Evolutionary conservation across 495 filamentous ascomycete species (phyloP), one percentile per base, ranked within the genome.

Genomic region (Endocarpon pusillum): DNA sequence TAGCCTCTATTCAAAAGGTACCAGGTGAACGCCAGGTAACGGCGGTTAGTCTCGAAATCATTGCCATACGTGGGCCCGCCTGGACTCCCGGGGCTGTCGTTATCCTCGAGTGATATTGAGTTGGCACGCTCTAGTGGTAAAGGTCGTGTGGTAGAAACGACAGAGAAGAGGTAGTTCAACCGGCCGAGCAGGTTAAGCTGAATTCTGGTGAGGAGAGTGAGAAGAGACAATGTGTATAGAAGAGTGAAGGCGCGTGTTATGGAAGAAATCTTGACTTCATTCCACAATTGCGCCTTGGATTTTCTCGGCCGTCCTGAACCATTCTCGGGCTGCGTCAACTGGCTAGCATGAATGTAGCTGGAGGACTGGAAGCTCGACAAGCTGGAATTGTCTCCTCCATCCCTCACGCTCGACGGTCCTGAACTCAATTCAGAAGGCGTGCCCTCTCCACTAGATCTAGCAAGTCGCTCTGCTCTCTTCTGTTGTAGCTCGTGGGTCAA

Each of bases 171-270:
- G 60, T 99, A 99, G 51, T 81, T 93, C 27, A 85, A 71, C 30
- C 89, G 77, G 25, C 91, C 89, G 18, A 99, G 79, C 21, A 99
- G 80, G 55, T 96, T 99, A 29, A 99, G 73, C 62, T 99, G 89
- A 45, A 96, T 80, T 23, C 89, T 73, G 2, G 89, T 99, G 43
- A 99, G 73, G 51, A 99, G 69, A 10, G 79, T 83, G 29, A 99
- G 71, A 21, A 96, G 67, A 17, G 81, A 75, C 25, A 94, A 62
- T 0, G 84, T 91, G 47, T 99, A 99, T 31, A 94, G 63, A 11
- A 99, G 65, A 4, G 85, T 92, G 49, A 92, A 84, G 1, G 86
- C 69, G 48, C 89, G 66, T 11, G 91, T 86, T 41, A 96, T 80
- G 12, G 89, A 85, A 92, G 47, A 3, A 21, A 99, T 93, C 47